Evolutionary conservation across 106 monocot genomes (phyloP).

Genomic region (Dactylorhiza incarnata): DNA sequence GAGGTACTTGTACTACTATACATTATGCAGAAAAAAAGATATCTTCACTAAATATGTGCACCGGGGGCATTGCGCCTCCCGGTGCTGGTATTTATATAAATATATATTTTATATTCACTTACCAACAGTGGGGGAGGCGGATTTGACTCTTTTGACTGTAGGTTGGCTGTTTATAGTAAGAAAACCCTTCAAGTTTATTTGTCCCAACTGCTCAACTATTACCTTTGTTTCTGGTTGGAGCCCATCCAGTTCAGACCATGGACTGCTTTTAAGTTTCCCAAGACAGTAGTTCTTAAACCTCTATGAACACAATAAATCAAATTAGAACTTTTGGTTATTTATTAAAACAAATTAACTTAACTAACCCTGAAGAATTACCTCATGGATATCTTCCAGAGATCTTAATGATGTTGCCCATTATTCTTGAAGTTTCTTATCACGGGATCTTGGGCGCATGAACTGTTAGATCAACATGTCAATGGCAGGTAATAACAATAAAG

Average conservation of each 20-base stretch:
- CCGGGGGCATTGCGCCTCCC: no score
- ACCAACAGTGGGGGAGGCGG: slow-evolving; percentile 68
- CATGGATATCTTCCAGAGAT: slow-evolving; percentile 58
- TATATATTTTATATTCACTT: slow-evolving; percentile 9
- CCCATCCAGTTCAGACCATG: slow-evolving; percentile 88
- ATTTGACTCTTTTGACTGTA: slow-evolving; percentile 77
- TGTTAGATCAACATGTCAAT: slow-evolving; percentile 15
- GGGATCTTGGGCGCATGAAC: slow-evolving; percentile 77
- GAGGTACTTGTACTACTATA: no score
- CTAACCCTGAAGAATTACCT: slow-evolving; percentile 31
- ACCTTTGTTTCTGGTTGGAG: slow-evolving; percentile 92
- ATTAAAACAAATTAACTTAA: neutral
- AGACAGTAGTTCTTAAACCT: slow-evolving; percentile 72
- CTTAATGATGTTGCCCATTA: slow-evolving; percentile 79
- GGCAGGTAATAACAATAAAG: neutral
- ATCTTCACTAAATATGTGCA: no score
- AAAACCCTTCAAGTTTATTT: slow-evolving; percentile 74
- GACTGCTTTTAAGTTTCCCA: slow-evolving; percentile 71
- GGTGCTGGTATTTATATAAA: no score
- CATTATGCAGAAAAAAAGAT: no score
- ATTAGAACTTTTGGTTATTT: neutral
- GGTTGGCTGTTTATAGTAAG: slow-evolving; percentile 94
- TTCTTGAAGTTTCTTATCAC: slow-evolving; percentile 84
- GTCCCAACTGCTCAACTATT: slow-evolving; percentile 62
- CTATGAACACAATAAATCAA: slow-evolving; percentile 19